phyloP scores from a whole-genome alignment of 2,329 filamentous ascomycete species.

The Diaporthe eres region DNA sequence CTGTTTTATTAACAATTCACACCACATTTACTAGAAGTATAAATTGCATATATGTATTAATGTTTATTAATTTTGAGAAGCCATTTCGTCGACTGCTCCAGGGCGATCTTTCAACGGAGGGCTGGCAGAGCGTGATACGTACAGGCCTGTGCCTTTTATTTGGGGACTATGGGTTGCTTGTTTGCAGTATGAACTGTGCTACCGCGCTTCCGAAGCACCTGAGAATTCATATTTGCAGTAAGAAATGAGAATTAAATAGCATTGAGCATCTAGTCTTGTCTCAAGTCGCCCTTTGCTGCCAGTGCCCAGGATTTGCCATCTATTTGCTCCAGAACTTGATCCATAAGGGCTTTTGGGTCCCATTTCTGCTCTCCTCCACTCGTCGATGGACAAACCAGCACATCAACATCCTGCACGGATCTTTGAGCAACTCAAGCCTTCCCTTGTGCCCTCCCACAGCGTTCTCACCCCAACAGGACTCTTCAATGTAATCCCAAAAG shows the following conservation, averaged over 20 bases:
- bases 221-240: too few species aligned
- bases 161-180: too few species aligned
- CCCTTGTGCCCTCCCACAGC: not conserved
- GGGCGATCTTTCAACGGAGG: not conserved
- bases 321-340: slow-evolving; percentile 3
- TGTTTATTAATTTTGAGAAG: too few species aligned
- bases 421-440: not conserved
- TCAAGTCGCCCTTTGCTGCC: not conserved
- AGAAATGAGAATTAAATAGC: not conserved
- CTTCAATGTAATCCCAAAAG: slow-evolving; percentile 2
- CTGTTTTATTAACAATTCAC: not conserved
- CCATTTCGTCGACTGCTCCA: too few species aligned
- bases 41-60: too few species aligned
- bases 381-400: slow-evolving; percentile 7
- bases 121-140: too few species aligned
- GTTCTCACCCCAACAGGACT: not conserved
- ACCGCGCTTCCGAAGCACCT: not conserved
- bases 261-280: not conserved
- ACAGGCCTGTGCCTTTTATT: too few species aligned
- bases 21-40: too few species aligned
- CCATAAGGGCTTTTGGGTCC: slow-evolving; percentile 7
- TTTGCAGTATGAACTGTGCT: too few species aligned
- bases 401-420: not conserved
- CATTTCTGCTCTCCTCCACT: not conserved
- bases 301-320: not conserved